These are phyloP conservation scores for Neofusicoccum umdonicola DNA, from an alignment of 2,329 filamentous ascomycete species.

Conservation along the genomic window DNA sequence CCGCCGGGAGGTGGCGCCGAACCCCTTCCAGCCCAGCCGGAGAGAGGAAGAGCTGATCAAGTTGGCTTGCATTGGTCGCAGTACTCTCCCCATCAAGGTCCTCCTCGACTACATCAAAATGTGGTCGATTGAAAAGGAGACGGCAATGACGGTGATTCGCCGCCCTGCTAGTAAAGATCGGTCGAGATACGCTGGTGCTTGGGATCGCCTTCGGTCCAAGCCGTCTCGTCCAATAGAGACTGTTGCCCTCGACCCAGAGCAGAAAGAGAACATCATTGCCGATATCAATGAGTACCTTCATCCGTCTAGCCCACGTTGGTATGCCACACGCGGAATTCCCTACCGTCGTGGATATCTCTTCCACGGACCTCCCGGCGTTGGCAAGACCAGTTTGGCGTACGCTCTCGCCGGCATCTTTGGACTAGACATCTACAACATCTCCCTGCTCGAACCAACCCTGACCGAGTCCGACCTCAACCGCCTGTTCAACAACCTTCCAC, in stretches of 20 bases:
- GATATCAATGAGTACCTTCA: constrained; percentile 80
- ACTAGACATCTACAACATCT: constrained; percentile 46
- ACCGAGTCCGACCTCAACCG: constrained; percentile 61
- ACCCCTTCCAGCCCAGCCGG: constrained; percentile 21
- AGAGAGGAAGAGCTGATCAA: constrained; percentile 42
- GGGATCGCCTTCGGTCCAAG: constrained; percentile 48
- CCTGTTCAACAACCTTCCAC: constrained; percentile 44
- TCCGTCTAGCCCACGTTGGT: constrained; percentile 72
- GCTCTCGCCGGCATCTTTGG: constrained; percentile 49
- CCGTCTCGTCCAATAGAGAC: constrained; percentile 71
- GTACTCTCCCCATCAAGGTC: constrained; percentile 48
- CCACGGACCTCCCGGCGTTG: constrained; percentile 73
- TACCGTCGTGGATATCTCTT: constrained; percentile 81
- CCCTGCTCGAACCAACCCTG: constrained; percentile 66
- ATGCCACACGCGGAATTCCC: constrained; percentile 77
- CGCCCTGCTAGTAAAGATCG: constrained; percentile 45
- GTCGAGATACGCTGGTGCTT: constrained; percentile 33
- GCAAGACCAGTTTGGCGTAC: constrained; percentile 55
- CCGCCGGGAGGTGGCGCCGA: constrained; percentile 29
- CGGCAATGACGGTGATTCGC: constrained; percentile 46
- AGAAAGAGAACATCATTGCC: constrained; percentile 64
- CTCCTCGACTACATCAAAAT: constrained; percentile 46
- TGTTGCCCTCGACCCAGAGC: constrained; percentile 66
- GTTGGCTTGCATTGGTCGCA: constrained; percentile 49
- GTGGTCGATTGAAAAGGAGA: constrained; percentile 43